phyloP scores from a whole-genome alignment of 768 basidiomycete species.

The Gyrodon lividus region DNA sequence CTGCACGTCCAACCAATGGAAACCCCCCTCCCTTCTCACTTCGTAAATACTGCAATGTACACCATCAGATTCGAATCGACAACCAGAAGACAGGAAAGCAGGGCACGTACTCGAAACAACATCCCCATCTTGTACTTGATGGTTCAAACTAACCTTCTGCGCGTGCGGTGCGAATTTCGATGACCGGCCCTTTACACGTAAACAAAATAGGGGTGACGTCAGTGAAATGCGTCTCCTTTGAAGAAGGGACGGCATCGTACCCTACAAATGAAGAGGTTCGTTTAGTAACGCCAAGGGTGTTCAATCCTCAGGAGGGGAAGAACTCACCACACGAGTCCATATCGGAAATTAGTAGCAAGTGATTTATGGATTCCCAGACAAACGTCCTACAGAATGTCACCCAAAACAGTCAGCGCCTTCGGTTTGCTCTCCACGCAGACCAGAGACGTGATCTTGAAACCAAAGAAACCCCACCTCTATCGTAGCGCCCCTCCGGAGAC shows the following conservation, averaged over 20 bases:
- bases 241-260: slow-evolving; percentile 16
- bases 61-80: background rate
- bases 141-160: slow-evolving; percentile 86
- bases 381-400: slow-evolving; percentile 53
- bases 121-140: slow-evolving; percentile 85
- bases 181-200: slow-evolving; percentile 69
- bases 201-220: background rate
- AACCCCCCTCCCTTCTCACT: slow-evolving; percentile 12
- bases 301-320: background rate
- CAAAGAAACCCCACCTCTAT: slow-evolving; percentile 61
- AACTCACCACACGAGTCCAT: slow-evolving; percentile 87
- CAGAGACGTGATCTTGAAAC: background rate
- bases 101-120: slow-evolving; percentile 77
- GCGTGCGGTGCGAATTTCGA: slow-evolving; percentile 93
- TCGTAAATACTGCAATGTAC: slow-evolving; percentile 29
- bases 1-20: too few relatives aligned
- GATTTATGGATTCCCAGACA: slow-evolving; percentile 93
- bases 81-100: background rate
- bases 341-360: slow-evolving; percentile 87
- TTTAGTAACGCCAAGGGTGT: background rate
- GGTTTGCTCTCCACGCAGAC: too few relatives aligned
- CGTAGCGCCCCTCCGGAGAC: slow-evolving; percentile 86
- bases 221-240: background rate
- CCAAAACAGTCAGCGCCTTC: background rate
- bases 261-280: slow-evolving; percentile 17